A percentile compares a stretch with the other conserved stretches of the same genome.
Evolutionary conservation across 1,284 basidiomycete genomes (phyloP).

Genomic region (Malassezia dermatis): DNA sequence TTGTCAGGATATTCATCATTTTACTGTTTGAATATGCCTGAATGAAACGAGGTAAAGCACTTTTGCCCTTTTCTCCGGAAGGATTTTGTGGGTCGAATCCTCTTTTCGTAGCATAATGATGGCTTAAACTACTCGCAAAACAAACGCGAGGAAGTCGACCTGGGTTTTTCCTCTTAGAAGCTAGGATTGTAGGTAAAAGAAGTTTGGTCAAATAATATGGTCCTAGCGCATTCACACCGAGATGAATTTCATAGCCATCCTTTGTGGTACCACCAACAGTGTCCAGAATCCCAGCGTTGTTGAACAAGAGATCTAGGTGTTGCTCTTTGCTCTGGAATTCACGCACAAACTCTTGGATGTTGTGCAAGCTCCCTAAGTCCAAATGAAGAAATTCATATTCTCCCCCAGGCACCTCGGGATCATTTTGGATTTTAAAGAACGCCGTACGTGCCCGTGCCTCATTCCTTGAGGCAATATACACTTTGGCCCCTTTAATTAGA

Average conservation of each 20-base stretch:
- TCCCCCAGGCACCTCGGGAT: not conserved
- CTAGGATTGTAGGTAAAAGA: conserved; percentile 17
- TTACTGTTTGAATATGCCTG: conserved; percentile 27
- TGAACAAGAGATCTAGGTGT: conserved; percentile 26
- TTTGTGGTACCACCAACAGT: conserved; percentile 4
- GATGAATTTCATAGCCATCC: conserved; percentile 31
- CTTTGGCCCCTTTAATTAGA: conserved; percentile 22
- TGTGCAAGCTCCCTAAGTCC: conserved; percentile 23
- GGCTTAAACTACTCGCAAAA: conserved; percentile 19
- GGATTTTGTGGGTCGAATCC: conserved; percentile 12
- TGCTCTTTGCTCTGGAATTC: conserved; percentile 19
- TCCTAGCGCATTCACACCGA: conserved; percentile 29
- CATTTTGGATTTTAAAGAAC: conserved; percentile 4
- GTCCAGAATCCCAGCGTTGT: conserved; percentile 24
- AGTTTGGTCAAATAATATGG: conserved; percentile 25
- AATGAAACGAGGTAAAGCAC: not conserved
- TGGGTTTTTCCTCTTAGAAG: conserved; percentile 1
- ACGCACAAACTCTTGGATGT: conserved; percentile 19
- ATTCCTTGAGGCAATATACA: conserved; percentile 22
- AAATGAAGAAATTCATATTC: conserved; percentile 19
- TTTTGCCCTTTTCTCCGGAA: not conserved
- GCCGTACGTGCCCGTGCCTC: conserved; percentile 11
- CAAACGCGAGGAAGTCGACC: conserved; percentile 13
- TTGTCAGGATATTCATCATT: conserved; percentile 12
- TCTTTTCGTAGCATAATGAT: conserved; percentile 5